Percentiles rank a stretch among this genome's conserved stretches.
Evolutionary conservation across 2,329 filamentous ascomycete species (phyloP).

Genomic region (Ophiostoma australiae): DNA sequence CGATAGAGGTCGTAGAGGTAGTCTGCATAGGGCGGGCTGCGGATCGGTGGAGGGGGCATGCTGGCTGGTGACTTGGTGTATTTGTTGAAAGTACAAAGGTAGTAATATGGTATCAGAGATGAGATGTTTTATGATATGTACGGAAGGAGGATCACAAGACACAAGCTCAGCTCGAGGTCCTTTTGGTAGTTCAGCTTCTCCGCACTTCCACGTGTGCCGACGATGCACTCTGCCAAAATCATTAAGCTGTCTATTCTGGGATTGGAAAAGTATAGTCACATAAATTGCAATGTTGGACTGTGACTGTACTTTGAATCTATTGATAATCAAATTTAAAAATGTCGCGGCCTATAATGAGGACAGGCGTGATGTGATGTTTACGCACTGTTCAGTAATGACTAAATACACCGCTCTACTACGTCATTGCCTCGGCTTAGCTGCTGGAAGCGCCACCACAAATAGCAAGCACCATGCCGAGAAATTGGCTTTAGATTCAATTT

Average conservation of each 20-base stretch:
- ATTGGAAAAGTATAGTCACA: too few relatives aligned
- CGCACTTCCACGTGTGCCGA: not conserved
- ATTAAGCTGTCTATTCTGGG: not conserved
- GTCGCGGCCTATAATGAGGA: too few relatives aligned
- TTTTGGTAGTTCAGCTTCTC: conserved; percentile 3
- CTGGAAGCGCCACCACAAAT: not conserved
- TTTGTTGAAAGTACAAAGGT: not conserved
- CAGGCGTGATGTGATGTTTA: too few relatives aligned
- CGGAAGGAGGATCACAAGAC: not conserved
- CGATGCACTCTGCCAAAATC: not conserved
- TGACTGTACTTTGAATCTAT: too few relatives aligned
- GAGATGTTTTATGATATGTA: not conserved
- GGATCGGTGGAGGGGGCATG: conserved; percentile 16
- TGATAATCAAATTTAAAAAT: too few relatives aligned
- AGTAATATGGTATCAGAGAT: not conserved
- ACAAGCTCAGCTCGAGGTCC: not conserved
- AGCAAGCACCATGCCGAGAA: not conserved
- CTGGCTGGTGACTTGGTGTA: not conserved
- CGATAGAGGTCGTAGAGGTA: conserved; percentile 43
- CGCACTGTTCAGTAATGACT: not conserved
- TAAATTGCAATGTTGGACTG: too few relatives aligned
- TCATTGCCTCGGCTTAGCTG: not conserved
- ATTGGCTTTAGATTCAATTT: not conserved
- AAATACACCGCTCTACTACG: not conserved
- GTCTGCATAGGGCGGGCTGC: conserved; percentile 28